phyloP scores from a whole-genome alignment of 2,329 filamentous ascomycete species.

The Cladophialophora psammophila region DNA sequence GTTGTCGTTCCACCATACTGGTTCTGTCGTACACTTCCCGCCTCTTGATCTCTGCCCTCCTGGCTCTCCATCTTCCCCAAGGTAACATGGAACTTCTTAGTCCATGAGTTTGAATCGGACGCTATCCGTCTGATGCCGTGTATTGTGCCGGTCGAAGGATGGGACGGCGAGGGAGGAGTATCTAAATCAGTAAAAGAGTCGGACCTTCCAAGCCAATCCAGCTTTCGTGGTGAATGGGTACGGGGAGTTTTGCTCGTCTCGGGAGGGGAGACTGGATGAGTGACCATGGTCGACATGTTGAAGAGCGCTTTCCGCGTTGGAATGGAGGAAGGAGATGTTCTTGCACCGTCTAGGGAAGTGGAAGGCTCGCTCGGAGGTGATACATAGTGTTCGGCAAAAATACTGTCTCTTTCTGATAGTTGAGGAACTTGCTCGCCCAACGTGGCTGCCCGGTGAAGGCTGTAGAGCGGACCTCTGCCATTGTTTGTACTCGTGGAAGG shows the following conservation, averaged over 20 bases:
- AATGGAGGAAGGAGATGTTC: constrained; percentile 22
- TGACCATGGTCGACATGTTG: constrained; percentile 34
- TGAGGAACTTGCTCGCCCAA: constrained; percentile 53
- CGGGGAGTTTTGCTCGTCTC: constrained; percentile 26
- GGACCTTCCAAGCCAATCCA: constrained; percentile 32
- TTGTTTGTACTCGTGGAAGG: constrained; percentile 27
- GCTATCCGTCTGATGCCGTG: constrained; percentile 37
- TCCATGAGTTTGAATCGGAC: constrained; percentile 37
- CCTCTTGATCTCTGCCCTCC: constrained; percentile 17
- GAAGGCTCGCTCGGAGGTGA: constrained; percentile 53
- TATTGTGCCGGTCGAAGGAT: constrained; percentile 29
- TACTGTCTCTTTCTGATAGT: constrained; percentile 68
- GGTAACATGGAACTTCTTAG: constrained; percentile 36
- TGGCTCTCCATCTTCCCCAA: constrained; percentile 25
- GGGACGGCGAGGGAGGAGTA: constrained; percentile 13
- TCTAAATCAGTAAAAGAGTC: constrained; percentile 29
- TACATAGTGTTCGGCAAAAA: constrained; percentile 68
- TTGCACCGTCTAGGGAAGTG: constrained; percentile 25
- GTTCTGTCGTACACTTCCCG: constrained; percentile 19
- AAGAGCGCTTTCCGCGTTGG: constrained; percentile 24
- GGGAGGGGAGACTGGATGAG: constrained; percentile 32
- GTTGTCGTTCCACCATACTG: constrained; percentile 19
- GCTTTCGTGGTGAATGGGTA: constrained; percentile 24
- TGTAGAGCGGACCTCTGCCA: constrained; percentile 28
- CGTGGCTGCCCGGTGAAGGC: constrained; percentile 31